Conservation (phyloP, 768 basidiomycete species). For the Flagelloscypha sp. region DNA sequence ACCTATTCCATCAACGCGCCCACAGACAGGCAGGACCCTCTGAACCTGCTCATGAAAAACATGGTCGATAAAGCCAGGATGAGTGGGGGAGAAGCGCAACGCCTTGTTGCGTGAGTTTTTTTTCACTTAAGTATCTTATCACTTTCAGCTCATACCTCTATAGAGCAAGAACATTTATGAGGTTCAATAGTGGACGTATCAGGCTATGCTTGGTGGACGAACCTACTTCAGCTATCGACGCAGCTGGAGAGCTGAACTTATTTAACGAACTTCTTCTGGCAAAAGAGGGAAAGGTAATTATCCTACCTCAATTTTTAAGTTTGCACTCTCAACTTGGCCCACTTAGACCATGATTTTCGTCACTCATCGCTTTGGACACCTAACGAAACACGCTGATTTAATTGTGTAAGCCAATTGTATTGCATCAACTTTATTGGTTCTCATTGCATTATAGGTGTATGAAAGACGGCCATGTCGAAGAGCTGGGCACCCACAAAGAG, state of each 20-base stretch:
- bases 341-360: constrained; percentile 32
- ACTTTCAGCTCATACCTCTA: no score
- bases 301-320: no score
- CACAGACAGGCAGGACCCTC: constrained; percentile 9
- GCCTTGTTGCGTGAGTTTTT: constrained; percentile 18
- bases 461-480: constrained; percentile 32
- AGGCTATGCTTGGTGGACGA: constrained; percentile 39
- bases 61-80: constrained; percentile 14
- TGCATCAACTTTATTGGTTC: no score
- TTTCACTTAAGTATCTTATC: neutral
- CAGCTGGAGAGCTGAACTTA: constrained; percentile 32
- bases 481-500: constrained; percentile 33
- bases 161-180: constrained; percentile 25
- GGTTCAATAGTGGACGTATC: constrained; percentile 17
- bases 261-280: constrained; percentile 22
- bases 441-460: constrained; percentile 35
- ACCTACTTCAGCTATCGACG: constrained; percentile 40
- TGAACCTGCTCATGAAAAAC: constrained; percentile 10
- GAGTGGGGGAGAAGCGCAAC: constrained; percentile 20
- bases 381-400: constrained; percentile 28
- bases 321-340: no score
- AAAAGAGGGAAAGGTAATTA: constrained; percentile 29
- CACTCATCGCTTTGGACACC: constrained; percentile 29
- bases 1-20: constrained; percentile 1
- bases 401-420: constrained; percentile 31